Percentiles rank a stretch among this genome's conserved stretches.
phyloP scores from a whole-genome alignment of 2,329 filamentous ascomycete genomes.

The Alternaria rosae region DNA sequence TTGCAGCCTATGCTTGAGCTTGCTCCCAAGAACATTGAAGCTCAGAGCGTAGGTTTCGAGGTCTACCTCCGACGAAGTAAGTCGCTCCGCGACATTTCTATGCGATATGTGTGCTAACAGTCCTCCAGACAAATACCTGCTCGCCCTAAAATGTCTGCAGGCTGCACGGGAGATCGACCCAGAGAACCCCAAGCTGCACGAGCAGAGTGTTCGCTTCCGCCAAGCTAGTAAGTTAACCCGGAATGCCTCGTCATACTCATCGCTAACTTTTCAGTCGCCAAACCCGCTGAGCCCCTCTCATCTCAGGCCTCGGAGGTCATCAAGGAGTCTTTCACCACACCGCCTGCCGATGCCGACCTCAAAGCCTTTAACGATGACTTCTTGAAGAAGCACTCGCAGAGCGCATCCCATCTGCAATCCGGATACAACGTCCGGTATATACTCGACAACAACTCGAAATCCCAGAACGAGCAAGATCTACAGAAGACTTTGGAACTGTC shows the following conservation, averaged over 20 bases:
- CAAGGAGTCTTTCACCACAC: slow-evolving; percentile 69
- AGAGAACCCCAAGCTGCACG: slow-evolving; percentile 74
- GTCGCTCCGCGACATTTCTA: slow-evolving; percentile 39
- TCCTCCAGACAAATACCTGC: slow-evolving; percentile 78
- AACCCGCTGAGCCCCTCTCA: slow-evolving; percentile 61
- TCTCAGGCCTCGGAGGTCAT: slow-evolving; percentile 74
- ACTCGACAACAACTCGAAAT: slow-evolving; percentile 64
- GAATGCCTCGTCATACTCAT: neutral
- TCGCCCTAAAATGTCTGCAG: slow-evolving; percentile 85
- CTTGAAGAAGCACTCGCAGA: slow-evolving; percentile 67
- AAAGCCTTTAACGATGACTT: slow-evolving; percentile 72
- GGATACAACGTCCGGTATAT: slow-evolving; percentile 67
- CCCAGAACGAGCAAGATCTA: slow-evolving; percentile 68
- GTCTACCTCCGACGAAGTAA: slow-evolving; percentile 85
- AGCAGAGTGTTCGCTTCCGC: slow-evolving; percentile 75
- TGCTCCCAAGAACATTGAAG: slow-evolving; percentile 80
- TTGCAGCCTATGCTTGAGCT: slow-evolving; percentile 81
- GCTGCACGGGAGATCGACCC: slow-evolving; percentile 74
- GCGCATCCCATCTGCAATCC: slow-evolving; percentile 68
- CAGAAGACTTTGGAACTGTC: slow-evolving; percentile 63
- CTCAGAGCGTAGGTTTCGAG: slow-evolving; percentile 87
- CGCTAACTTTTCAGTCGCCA: slow-evolving; percentile 34
- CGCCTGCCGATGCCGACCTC: slow-evolving; percentile 64
- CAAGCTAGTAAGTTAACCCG: slow-evolving; percentile 55
- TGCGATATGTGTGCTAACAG: slow-evolving; percentile 1